These are phyloP conservation scores for Xylariaceae sp. DNA, from an alignment of 2,329 filamentous ascomycete genomes.

Conservation along the genomic window DNA sequence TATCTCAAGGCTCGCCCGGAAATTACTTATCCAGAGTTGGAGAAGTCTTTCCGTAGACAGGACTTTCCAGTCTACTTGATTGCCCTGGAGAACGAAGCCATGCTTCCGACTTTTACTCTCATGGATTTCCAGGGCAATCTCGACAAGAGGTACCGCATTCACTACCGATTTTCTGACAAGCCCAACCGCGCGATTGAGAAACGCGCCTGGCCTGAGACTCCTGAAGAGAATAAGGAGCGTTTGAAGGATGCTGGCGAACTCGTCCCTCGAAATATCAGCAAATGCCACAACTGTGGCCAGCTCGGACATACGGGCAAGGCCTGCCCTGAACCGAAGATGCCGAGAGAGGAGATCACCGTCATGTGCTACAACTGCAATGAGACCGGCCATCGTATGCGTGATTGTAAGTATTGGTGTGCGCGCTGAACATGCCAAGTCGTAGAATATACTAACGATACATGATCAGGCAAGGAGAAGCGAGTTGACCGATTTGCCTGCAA, in stretches of 20 bases:
- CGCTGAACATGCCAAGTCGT: neutral
- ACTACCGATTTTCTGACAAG: constrained; percentile 55
- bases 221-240: constrained; percentile 57
- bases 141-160: constrained; percentile 58
- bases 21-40: constrained; percentile 55
- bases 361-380: constrained; percentile 61
- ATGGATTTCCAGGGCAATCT: constrained; percentile 68
- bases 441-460: constrained; percentile 14
- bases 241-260: constrained; percentile 62
- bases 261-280: constrained; percentile 52
- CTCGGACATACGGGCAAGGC: constrained; percentile 57
- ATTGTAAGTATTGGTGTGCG: constrained; percentile 51
- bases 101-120: constrained; percentile 56
- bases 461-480: constrained; percentile 52
- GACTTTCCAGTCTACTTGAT: constrained; percentile 56
- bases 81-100: constrained; percentile 51
- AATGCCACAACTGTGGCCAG: constrained; percentile 60
- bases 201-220: constrained; percentile 53
- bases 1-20: constrained; percentile 58
- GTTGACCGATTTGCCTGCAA: constrained; percentile 61
- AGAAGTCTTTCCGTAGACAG: constrained; percentile 53
- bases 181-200: constrained; percentile 55
- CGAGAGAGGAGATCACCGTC: constrained; percentile 44
- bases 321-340: constrained; percentile 54
- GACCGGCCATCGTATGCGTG: constrained; percentile 61